Evolutionary conservation across 768 basidiomycete species (phyloP).

Genomic region (Multifurca ochricompacta): DNA sequence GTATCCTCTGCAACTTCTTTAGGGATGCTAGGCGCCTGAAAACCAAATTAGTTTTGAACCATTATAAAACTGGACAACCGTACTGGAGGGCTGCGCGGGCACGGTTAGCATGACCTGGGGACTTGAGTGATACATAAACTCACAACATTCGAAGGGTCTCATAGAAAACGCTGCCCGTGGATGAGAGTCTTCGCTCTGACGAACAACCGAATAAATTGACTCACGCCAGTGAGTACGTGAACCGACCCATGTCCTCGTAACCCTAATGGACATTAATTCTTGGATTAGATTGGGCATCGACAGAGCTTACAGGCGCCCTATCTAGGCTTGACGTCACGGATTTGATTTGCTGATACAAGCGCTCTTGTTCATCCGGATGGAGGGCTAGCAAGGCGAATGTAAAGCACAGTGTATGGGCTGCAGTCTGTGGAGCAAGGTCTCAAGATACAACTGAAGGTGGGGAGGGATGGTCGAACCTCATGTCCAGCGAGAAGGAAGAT

Average conservation of each 20-base stretch:
- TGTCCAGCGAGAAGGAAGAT: constrained; percentile 32
- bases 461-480: constrained; percentile 20
- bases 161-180: constrained; percentile 34
- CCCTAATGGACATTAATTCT: constrained; percentile 4
- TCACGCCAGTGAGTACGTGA: constrained; percentile 22
- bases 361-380: constrained; percentile 36
- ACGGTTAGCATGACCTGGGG: not conserved
- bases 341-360: constrained; percentile 31
- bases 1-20: constrained; percentile 43
- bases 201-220: not conserved
- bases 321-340: constrained; percentile 27
- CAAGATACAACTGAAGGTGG: not conserved
- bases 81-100: constrained; percentile 4
- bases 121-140: not conserved
- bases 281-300: not conserved
- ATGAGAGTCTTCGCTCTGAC: not conserved
- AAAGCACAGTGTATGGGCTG: constrained; percentile 33
- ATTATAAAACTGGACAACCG: not conserved
- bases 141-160: constrained; percentile 41
- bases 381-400: constrained; percentile 37
- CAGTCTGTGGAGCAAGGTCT: constrained; percentile 25
- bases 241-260: constrained; percentile 22
- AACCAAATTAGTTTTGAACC: constrained; percentile 14
- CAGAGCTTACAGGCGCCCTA: constrained; percentile 4
- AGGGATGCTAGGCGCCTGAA: constrained; percentile 38